Evolutionary conservation across 495 filamentous ascomycete species (phyloP).

Genomic region (Xylaria palmicola): DNA sequence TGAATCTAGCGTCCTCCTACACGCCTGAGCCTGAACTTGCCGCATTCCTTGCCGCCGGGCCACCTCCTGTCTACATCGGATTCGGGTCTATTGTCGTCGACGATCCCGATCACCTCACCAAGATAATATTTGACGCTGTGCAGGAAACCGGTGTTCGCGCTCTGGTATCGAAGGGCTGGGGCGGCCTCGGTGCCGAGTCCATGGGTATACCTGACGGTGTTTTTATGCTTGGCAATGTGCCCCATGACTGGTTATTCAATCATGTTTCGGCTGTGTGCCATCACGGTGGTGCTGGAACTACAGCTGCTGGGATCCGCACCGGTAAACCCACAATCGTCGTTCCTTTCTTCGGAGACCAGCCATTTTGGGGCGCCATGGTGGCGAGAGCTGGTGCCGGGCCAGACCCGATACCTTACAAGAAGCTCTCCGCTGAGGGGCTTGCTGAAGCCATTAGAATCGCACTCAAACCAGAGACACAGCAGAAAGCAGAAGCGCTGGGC

Average conservation of each 20-base stretch:
- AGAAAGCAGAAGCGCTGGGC: constrained; percentile 59
- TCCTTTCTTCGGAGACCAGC: constrained; percentile 84
- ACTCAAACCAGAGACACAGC: constrained; percentile 54
- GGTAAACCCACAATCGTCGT: constrained; percentile 74
- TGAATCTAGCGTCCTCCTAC: constrained; percentile 63
- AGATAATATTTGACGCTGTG: constrained; percentile 67
- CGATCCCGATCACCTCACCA: constrained; percentile 65
- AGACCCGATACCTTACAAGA: constrained; percentile 65
- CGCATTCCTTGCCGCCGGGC: constrained; percentile 62
- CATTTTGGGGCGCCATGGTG: constrained; percentile 81
- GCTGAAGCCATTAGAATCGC: constrained; percentile 60
- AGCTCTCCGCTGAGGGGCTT: constrained; percentile 61
- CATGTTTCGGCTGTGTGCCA: constrained; percentile 76
- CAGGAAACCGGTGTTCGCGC: constrained; percentile 65
- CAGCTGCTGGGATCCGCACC: constrained; percentile 67
- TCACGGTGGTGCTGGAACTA: constrained; percentile 81
- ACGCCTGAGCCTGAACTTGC: constrained; percentile 60
- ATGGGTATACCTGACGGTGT: constrained; percentile 62
- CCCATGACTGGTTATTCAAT: constrained; percentile 82
- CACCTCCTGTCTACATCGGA: constrained; percentile 76
- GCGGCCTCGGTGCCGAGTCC: constrained; percentile 64
- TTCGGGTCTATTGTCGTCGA: constrained; percentile 83
- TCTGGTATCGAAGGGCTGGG: constrained; percentile 80
- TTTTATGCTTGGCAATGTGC: constrained; percentile 76
- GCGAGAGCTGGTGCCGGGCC: constrained; percentile 71